A percentile compares a stretch with the other conserved stretches of the same genome.
Conservation (phyloP, 2,329 filamentous ascomycete species). For the Fusarium coffeatum region DNA sequence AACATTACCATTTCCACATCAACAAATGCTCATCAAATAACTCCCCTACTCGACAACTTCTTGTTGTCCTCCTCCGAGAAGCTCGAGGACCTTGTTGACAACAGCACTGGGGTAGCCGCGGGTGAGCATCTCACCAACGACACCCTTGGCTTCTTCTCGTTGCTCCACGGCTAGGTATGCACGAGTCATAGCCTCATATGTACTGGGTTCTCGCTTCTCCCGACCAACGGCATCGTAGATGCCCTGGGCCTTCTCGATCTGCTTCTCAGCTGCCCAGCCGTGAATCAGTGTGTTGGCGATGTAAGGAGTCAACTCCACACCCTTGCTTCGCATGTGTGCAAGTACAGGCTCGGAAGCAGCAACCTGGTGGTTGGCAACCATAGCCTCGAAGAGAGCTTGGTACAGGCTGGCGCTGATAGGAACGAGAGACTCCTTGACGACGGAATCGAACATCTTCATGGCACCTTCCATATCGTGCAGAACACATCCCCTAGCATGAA, state of each 20-base stretch:
- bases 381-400: constrained; percentile 95
- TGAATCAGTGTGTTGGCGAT: constrained; percentile 99
- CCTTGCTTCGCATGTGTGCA: constrained; percentile 76
- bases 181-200: constrained; percentile 98
- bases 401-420: constrained; percentile 87
- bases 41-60: constrained; percentile 49
- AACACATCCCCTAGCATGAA: constrained; percentile 95
- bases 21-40: constrained; percentile 9
- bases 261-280: constrained; percentile 88
- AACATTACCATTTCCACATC: constrained; percentile 37
- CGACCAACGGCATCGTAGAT: constrained; percentile 84
- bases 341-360: constrained; percentile 80
- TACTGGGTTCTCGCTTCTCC: constrained; percentile 91
- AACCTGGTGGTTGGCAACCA: constrained; percentile 94
- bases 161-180: constrained; percentile 89
- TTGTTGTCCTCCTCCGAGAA: constrained; percentile 73
- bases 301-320: constrained; percentile 91
- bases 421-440: constrained; percentile 75
- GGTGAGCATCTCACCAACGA: constrained; percentile 90
- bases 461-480: constrained; percentile 91
- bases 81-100: constrained; percentile 90
- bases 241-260: constrained; percentile 80
- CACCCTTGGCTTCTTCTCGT: constrained; percentile 77
- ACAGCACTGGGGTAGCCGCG: constrained; percentile 93
- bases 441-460: constrained; percentile 81